Evolutionary conservation across 73 alveolate species (phyloP), one percentile per base, ranked within the genome.

Genomic region (Urostyla sp.): DNA sequence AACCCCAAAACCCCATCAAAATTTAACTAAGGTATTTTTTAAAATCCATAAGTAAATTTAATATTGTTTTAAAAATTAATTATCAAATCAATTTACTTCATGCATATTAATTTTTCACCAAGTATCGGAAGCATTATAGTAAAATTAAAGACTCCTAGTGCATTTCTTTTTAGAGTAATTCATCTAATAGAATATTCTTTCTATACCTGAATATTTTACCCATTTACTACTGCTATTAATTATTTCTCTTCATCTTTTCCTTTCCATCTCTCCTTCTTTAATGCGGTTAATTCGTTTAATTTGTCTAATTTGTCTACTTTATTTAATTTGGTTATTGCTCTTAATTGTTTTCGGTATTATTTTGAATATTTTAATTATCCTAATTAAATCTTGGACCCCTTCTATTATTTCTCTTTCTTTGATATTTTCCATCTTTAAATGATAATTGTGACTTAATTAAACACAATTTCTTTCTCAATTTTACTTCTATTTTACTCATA

Each of bases 91-190:
- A n/a, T 50, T 58, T 31, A 15, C 3, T 34, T 63, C 79, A 63
- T 32, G 44, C 79, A 13, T 27, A 21, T 43, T 63, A 21, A 63
- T 63, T 63, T 46, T 40, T 63, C 26, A 63, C 23, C 23, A 63
- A 63, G 44, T 63, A 63, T 36, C 79, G n/a, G 60, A 63, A 63
- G 26, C 79, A 63, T 24, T 63, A 37, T 18, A 63, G 45, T 38
- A 63, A 20, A 16, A 63, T 63, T 60, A 63, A 43, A 20, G 45
- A 30, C 27, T 63, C 79, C 20, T 40, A 43, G 26, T 63, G 61
- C 58, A 15, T 63, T 20, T 36, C 79, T 38, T 63, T 1, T 24
- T 63, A 23, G 10, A 36, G 40, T 23, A 63, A 40, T 8, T 63
- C 79, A 15, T 63, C 58, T 13, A 21, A 20, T n/a, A 63, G 31